Conservation (phyloP, 2,329 filamentous ascomycete genomes). For the Penicillium concentricum region DNA sequence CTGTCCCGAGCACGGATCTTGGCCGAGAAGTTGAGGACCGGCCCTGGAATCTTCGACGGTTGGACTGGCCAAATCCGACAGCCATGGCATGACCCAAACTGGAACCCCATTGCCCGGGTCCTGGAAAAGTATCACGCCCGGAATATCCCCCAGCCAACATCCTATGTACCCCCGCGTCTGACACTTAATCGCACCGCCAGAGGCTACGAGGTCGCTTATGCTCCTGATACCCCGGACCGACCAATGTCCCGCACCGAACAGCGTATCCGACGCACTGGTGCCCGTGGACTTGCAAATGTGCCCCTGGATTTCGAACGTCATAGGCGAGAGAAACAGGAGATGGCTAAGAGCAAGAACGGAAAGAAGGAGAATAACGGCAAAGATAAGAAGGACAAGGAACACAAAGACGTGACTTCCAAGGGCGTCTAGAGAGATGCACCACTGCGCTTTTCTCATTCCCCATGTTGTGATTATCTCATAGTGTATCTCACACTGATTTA, state of each 20-base stretch:
- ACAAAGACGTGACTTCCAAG: neutral
- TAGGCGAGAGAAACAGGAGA: constrained; percentile 11
- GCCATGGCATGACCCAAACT: constrained; percentile 18
- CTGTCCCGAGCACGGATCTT: constrained; percentile 43
- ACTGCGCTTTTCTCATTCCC: neutral
- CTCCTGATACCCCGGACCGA: constrained; percentile 38
- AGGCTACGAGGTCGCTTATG: constrained; percentile 43
- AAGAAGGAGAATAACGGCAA: neutral
- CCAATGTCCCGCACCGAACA: constrained; percentile 45
- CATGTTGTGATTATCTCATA: neutral
- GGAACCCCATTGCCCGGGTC: neutral
- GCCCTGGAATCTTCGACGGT: constrained; percentile 34
- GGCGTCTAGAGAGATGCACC: neutral
- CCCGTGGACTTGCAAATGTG: constrained; percentile 44
- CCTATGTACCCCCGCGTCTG: neutral
- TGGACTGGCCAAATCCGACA: constrained; percentile 25
- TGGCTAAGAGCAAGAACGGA: neutral
- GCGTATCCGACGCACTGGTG: constrained; percentile 44
- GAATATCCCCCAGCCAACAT: neutral
- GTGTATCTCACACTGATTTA: neutral
- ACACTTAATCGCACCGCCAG: neutral
- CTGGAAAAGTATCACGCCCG: constrained; percentile 4
- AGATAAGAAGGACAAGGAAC: neutral
- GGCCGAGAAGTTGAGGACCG: constrained; percentile 39
- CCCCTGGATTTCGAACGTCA: constrained; percentile 33